Conservation (phyloP, 257 asterid genomes). For the Solanum bulbocastanum region DNA sequence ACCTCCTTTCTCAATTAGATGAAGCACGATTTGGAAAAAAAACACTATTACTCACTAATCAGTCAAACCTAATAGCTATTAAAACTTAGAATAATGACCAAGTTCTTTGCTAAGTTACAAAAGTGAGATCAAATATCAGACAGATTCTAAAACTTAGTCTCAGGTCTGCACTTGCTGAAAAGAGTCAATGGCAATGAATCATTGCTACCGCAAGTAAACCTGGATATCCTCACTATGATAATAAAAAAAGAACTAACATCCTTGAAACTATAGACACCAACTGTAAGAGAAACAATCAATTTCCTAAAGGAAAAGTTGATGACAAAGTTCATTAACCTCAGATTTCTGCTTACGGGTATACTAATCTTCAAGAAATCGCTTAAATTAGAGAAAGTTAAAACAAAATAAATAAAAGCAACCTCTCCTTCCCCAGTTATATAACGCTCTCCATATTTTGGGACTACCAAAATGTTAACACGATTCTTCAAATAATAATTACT, state of each 20-base stretch:
- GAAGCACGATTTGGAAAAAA: not conserved
- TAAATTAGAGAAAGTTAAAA: not conserved
- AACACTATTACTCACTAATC: not conserved
- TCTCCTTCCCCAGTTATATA: not conserved
- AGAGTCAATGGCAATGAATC: not conserved
- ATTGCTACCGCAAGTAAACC: not conserved
- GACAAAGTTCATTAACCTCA: not conserved
- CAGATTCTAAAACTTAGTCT: not conserved
- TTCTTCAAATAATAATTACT: not conserved
- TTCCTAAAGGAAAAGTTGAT: not conserved
- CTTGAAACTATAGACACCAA: not conserved
- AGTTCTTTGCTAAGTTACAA: not conserved
- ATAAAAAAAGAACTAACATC: not conserved
- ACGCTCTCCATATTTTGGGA: not conserved
- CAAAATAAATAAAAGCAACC: not conserved
- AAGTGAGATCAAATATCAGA: not conserved
- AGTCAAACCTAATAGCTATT: not conserved
- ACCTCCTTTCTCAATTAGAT: not conserved
- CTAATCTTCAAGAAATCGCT: not conserved
- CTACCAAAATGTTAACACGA: not conserved
- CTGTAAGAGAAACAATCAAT: not conserved
- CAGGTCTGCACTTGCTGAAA: not conserved
- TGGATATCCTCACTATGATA: not conserved
- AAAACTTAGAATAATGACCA: not conserved
- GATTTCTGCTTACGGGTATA: not conserved